phyloP scores from a whole-genome alignment of 2,329 filamentous ascomycete species.

The Alternaria sp. region DNA sequence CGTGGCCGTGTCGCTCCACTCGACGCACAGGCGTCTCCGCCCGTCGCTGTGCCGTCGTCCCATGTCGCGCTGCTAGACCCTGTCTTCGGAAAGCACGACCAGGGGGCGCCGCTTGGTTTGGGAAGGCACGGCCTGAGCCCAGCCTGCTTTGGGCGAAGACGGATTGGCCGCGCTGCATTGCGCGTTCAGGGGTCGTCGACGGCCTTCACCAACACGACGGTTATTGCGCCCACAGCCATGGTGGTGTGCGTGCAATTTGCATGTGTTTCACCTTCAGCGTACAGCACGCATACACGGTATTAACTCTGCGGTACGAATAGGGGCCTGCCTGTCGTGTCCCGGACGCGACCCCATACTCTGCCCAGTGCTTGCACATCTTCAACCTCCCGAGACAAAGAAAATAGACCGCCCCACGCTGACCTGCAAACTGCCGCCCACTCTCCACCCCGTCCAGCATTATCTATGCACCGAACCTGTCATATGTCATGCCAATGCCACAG shows the following conservation, averaged over 20 bases:
- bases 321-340: conserved; percentile 4
- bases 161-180: neutral
- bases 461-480: conserved; percentile 8
- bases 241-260: conserved; percentile 25
- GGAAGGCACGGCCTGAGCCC: conserved; percentile 22
- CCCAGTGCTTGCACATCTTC: conserved; percentile 5
- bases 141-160: conserved; percentile 20
- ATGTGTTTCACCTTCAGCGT: conserved; percentile 14
- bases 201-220: conserved; percentile 10
- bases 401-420: conserved; percentile 3
- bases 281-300: conserved; percentile 7
- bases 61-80: conserved; percentile 13
- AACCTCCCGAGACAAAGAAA: conserved; percentile 5
- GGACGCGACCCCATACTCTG: neutral
- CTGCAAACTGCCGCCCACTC: conserved; percentile 1
- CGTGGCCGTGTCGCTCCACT: neutral
- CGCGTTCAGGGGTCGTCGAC: conserved; percentile 19
- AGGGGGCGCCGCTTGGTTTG: conserved; percentile 20
- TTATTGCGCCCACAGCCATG: conserved; percentile 1
- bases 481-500: conserved; percentile 6
- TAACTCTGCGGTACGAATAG: conserved; percentile 15
- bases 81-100: conserved; percentile 14
- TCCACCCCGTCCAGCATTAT: neutral
- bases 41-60: conserved; percentile 6
- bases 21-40: conserved; percentile 4